Evolutionary conservation across 768 basidiomycete species (phyloP), one percentile per base, ranked within the genome.

Genomic region (Tremella mesenterica): DNA sequence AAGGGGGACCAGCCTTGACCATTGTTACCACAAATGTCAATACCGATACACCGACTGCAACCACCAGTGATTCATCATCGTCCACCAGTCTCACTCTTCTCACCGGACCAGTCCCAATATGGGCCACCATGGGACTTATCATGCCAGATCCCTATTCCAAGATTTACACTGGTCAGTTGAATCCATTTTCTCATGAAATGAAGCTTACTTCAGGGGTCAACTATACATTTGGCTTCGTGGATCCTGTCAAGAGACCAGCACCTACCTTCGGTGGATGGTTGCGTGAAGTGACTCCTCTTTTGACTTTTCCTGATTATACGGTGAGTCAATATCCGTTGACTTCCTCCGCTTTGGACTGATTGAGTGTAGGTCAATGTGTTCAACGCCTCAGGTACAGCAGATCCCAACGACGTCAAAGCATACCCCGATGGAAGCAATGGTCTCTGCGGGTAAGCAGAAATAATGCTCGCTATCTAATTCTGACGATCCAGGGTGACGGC

Each of bases 161-260:
- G 25, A 25, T 68, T 10, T 73, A 70, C 54, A 57, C 63, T 14
- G 65, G 72, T 70, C 38, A 56, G 61, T 38, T n/a, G 18, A 18
- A 34, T 41, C 18, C 27, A 48, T 12, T n/a, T 45, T 20, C 1
- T 54, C 39, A n/a, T 33, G 26, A 13, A 18, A 8, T 28, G 33
- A 44, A 21, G 0, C 48, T 3, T 25, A 10, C 7, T 7, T 29
- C 4, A 69, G 70, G 60, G 8, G 46, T 65, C 39, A 63, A 59
- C 31, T 73, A 73, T 33, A 63, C 52, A 14, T 61, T 73, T 36
- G 72, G 72, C 4, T 73, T 68, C 39, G 68, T 73, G 4, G 72
- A 73, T 48, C 54, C 59, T 13, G 61, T 63, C 1, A 60, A 60
- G 6, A 44, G 59, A 26, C 68, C 70, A 12, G 62, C 62, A 2